These are phyloP conservation scores for Metschnikowia similis DNA, from an alignment of 805 yeast species.

Conservation along the genomic window DNA sequence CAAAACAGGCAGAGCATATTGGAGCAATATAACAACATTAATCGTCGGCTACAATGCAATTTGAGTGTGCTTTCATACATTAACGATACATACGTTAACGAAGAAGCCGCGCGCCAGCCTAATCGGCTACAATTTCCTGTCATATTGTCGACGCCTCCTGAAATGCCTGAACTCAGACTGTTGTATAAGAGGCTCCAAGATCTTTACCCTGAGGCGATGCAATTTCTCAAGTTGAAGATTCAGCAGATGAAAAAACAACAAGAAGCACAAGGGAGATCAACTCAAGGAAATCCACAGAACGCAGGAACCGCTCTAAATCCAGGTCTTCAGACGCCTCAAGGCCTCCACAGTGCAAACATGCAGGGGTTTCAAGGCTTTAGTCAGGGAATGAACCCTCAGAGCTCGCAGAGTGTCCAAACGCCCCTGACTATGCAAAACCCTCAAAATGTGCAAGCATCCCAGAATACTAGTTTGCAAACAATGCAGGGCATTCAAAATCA, in stretches of 20 bases:
- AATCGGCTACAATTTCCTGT: constrained; percentile 38
- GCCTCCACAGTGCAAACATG: background rate
- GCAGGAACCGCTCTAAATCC: constrained; percentile 1
- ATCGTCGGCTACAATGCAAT: constrained; percentile 40
- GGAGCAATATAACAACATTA: constrained; percentile 38
- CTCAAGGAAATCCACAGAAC: constrained; percentile 5
- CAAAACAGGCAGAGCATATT: constrained; percentile 28
- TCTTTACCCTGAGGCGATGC: constrained; percentile 53
- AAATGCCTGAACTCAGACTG: constrained; percentile 48
- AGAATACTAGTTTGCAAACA: constrained; percentile 1
- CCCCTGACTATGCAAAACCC: constrained; percentile 9
- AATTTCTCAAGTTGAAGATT: constrained; percentile 32
- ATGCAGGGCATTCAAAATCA: constrained; percentile 7
- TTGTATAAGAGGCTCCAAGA: constrained; percentile 46
- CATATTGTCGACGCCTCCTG: constrained; percentile 51
- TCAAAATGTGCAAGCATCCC: background rate
- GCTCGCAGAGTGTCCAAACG: constrained; percentile 8
- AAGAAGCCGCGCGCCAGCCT: constrained; percentile 23
- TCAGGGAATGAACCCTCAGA: constrained; percentile 1
- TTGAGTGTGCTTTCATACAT: constrained; percentile 36
- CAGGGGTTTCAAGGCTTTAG: background rate
- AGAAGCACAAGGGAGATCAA: constrained; percentile 11
- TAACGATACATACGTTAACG: constrained; percentile 35
- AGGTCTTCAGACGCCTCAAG: constrained; percentile 3
- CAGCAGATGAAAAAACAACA: constrained; percentile 34